A percentile compares a stretch with the other conserved stretches of the same genome.
Evolutionary conservation across 2,329 filamentous ascomycete species (phyloP).

Genomic region (Verticillium zaregamsianum): DNA sequence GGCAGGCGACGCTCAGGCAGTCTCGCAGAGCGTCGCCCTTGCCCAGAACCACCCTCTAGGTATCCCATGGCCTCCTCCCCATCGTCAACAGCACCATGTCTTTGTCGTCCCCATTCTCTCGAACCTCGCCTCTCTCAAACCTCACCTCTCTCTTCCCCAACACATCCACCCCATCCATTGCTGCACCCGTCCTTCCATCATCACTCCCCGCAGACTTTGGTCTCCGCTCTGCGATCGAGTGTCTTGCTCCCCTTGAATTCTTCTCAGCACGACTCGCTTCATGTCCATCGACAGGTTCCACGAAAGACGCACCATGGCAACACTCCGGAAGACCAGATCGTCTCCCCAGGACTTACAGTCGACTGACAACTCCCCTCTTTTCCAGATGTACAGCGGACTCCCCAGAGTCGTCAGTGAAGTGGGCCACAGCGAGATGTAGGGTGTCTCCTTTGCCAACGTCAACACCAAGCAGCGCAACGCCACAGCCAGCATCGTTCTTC

Average conservation of each 20-base stretch:
- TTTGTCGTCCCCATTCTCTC: no score
- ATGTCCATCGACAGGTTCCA: not conserved
- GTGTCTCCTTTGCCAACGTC: constrained; percentile 59
- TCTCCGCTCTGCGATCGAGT: no score
- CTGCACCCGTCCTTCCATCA: no score
- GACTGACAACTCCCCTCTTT: constrained; percentile 30
- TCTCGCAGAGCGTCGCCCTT: no score
- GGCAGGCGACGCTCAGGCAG: no score
- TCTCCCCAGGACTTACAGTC: not conserved
- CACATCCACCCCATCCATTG: no score
- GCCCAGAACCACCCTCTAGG: no score
- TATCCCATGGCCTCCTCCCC: no score
- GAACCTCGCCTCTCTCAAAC: no score
- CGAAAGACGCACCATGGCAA: not conserved
- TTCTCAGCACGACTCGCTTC: not conserved
- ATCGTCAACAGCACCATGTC: no score
- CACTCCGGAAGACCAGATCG: not conserved
- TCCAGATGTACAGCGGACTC: constrained; percentile 34
- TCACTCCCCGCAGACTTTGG: no score
- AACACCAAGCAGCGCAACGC: constrained; percentile 39
- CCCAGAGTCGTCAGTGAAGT: constrained; percentile 52
- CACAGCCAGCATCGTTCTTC: constrained; percentile 77
- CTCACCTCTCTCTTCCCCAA: no score
- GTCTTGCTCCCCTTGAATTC: not conserved
- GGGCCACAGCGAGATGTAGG: constrained; percentile 79